Percentiles rank a stretch among this genome's conserved stretches.
These are phyloP conservation scores for Aspergillus sclerotialis DNA, from an alignment of 2,329 filamentous ascomycete species.

Conservation along the genomic window DNA sequence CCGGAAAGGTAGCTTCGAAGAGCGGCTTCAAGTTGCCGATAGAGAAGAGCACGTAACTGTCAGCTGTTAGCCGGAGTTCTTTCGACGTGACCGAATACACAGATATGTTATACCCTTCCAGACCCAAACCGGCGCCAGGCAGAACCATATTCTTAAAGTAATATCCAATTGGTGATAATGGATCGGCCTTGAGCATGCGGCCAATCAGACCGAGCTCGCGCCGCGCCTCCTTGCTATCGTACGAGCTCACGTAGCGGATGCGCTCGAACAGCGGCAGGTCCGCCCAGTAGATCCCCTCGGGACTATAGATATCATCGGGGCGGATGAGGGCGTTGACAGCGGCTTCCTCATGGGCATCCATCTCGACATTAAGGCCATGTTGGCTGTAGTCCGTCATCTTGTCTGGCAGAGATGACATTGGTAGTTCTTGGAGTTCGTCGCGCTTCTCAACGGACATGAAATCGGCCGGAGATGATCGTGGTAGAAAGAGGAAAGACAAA, in stretches of 20 bases:
- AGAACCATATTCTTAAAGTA: slow-evolving; percentile 89
- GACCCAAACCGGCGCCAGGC: slow-evolving; percentile 81
- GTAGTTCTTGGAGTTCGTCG: too few species aligned
- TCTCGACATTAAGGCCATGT: slow-evolving; percentile 43
- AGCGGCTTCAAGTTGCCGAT: slow-evolving; percentile 88
- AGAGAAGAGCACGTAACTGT: slow-evolving; percentile 86
- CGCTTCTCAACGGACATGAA: too few species aligned
- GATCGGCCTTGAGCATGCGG: slow-evolving; percentile 77
- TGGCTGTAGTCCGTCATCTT: slow-evolving; percentile 33
- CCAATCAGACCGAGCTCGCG: slow-evolving; percentile 63
- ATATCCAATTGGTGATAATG: slow-evolving; percentile 72
- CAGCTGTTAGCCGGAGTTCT: background rate
- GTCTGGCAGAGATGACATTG: too few species aligned
- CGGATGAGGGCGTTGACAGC: slow-evolving; percentile 74
- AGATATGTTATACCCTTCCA: slow-evolving; percentile 60
- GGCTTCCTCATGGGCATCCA: slow-evolving; percentile 52
- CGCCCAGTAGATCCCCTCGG: slow-evolving; percentile 85
- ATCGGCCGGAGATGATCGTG: too few species aligned
- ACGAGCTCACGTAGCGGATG: slow-evolving; percentile 65
- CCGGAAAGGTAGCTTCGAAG: slow-evolving; percentile 66
- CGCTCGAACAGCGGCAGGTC: slow-evolving; percentile 68
- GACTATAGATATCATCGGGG: slow-evolving; percentile 80
- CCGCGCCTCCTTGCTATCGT: slow-evolving; percentile 63
- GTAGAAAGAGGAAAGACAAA: too few species aligned
- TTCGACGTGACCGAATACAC: background rate